Base-by-base conservation (phyloP, 164 flowering plant species). In the Berberis thunbergii region DNA sequence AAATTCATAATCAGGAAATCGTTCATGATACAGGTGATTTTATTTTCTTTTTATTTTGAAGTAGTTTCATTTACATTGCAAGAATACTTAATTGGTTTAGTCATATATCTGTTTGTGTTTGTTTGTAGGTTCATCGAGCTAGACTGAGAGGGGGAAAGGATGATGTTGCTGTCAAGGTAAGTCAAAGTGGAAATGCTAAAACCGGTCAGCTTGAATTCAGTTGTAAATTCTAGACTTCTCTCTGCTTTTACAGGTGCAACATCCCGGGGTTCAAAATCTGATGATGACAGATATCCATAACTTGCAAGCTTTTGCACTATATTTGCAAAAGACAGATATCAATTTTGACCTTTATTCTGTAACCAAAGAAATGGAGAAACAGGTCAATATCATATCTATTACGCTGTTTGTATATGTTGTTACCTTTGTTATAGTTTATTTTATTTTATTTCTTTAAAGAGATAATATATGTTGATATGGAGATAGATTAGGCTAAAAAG, bases 201-300 rank as follows among this genome's bases (percentile, higher is more conserved):
- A 7, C 7, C 50, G 10, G 2, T 4, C 1, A 2, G 50, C 50
- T 6, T 48, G 50, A 7, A 48, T 48, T 48, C 26, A 26, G 26
- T 26, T 26, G 26, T 26, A 26, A 26, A 48, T 64, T 60, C 58
- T 64, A 74, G 53, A 74, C 60, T 60, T 53, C 40, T 52, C 40
- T 61, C 54, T 58, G 54, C 56, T 42, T 45, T 49, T 63, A 56
- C 70, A 94, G 98, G 97, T 94, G 54, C 98, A 94, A 84, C 98
- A 94, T 85, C 97, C 96, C 45, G 98, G 98, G 50, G 79, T 88
- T 65, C 83, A 87, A 76, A 80, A 86, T 41, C 66, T 94, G 68
- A 94, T 90, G 98, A 88, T 90, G 97, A 88, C 93, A 48, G 98
- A 94, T 76, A 79, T 94, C 65, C 89, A 74, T 38, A 94, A 94